Evolutionary conservation across 768 basidiomycete genomes (phyloP).

Genomic region (Kwoniella europaea): DNA sequence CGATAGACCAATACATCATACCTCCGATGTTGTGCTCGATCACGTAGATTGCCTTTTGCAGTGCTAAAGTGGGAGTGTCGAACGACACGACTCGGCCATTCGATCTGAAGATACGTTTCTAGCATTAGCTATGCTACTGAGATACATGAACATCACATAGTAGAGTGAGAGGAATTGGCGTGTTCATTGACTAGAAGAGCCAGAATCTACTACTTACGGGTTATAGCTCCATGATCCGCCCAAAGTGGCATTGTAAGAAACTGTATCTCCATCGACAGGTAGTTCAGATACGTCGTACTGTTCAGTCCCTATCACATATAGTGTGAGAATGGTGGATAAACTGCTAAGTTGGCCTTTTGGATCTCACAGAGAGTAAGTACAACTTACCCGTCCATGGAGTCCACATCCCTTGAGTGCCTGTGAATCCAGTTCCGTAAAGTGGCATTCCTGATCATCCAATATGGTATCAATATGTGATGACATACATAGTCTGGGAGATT

Average conservation of each 20-base stretch:
- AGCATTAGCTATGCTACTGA: too few species aligned
- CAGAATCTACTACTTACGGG: conserved; percentile 3
- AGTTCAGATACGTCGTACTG: conserved; percentile 14
- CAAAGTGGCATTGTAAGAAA: conserved; percentile 13
- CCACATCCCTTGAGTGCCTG: conserved; percentile 25
- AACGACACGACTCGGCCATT: conserved; percentile 16
- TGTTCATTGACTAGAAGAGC: too few species aligned
- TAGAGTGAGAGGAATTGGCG: too few species aligned
- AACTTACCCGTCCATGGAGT: conserved; percentile 21
- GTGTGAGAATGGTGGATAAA: too few species aligned
- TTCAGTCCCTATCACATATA: too few species aligned
- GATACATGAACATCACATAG: too few species aligned
- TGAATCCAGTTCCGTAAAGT: conserved; percentile 17
- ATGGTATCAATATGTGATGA: too few species aligned
- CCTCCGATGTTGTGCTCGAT: conserved; percentile 22
- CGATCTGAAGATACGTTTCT: neutral
- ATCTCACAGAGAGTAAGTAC: too few species aligned
- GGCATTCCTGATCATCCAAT: conserved; percentile 23
- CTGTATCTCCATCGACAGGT: conserved; percentile 11
- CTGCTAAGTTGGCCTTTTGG: too few species aligned
- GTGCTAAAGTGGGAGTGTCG: conserved; percentile 15
- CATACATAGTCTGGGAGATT: too few species aligned
- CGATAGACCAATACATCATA: conserved; percentile 28
- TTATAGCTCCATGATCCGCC: conserved; percentile 24
- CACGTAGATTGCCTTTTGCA: conserved; percentile 19